Evolutionary conservation across 441 rosid species (phyloP), one percentile per base, ranked within the genome.

Genomic region (Pelargonium cotyledonis): DNA sequence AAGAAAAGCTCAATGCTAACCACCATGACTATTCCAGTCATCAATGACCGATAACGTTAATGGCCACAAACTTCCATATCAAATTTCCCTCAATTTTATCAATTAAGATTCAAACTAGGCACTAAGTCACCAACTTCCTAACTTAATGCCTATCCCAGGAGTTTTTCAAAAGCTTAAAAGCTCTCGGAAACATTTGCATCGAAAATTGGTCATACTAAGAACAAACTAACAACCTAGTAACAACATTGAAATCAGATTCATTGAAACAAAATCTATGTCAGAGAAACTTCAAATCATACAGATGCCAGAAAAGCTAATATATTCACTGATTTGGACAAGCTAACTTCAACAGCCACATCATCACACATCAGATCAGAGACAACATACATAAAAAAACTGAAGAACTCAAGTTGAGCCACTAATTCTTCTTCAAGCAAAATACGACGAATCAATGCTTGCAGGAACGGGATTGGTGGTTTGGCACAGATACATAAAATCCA

Each of bases 1-100:
- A 12, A 68, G 46, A 10, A 47, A 43, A 76, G 4, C 23, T 44
- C 65, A 40, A 26, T 51, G 31, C 35, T 61, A 21, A 61, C 29
- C 7, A 23, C 7, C 21, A 21, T 18, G 18, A 55, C 61, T 23
- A 55, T 14, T 18, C 26, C 61, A 55, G 1, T 55, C 19, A 55
- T 7, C 18, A 23, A 18, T 16, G 61, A 55, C 61, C 19, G 61
- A 55, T 55, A 7, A 18, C 61, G 19, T 6, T 55, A 55, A 55
- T 55, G 38, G 6, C 38, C 38, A 31, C 38, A 31, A 31, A 31
- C 38, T 31, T 31, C 38, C 38, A 31, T 31, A 2, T 31, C 38
- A 26, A 26, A 26, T 31, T 31, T 31, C 38, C 38, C 38, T 31
- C 38, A 31, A 31, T 31, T 31, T 31, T 31, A 31, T 31, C 38